A percentile compares a stretch with the other conserved stretches of the same genome.
Evolutionary conservation across 2,329 filamentous ascomycete species (phyloP).

Genomic region (Cladosporium sp.): DNA sequence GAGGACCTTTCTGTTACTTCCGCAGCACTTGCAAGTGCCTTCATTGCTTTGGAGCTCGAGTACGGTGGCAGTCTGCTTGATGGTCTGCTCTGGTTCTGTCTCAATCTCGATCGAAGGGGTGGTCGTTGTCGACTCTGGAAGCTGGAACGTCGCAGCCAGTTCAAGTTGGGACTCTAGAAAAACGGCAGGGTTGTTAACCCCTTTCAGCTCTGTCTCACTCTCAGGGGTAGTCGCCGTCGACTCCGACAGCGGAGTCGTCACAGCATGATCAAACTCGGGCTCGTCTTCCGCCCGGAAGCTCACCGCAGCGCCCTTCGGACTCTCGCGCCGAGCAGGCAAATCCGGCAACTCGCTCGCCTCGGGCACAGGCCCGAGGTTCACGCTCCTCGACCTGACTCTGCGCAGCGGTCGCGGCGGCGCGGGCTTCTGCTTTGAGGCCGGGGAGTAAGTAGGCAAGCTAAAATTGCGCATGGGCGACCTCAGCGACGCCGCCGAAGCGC

Average conservation of each 20-base stretch:
- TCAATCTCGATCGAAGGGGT: neutral
- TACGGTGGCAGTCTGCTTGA: neutral
- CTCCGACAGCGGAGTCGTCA: neutral
- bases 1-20: neutral
- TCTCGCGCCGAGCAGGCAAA: neutral
- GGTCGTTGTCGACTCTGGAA: neutral
- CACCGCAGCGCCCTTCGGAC: neutral
- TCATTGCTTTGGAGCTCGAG: neutral
- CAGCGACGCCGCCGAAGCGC: neutral
- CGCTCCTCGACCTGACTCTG: neutral
- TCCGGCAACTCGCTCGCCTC: constrained; percentile 2
- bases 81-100: neutral
- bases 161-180: neutral
- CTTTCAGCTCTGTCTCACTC: neutral
- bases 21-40: neutral
- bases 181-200: neutral
- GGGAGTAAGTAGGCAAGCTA: neutral
- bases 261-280: neutral
- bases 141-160: neutral
- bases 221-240: neutral
- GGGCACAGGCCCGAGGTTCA: neutral
- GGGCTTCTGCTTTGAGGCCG: neutral
- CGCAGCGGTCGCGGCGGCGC: neutral
- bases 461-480: neutral
- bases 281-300: neutral